phyloP scores from a whole-genome alignment of 2,329 filamentous ascomycete species.

The Rhynchosporium secalis region DNA sequence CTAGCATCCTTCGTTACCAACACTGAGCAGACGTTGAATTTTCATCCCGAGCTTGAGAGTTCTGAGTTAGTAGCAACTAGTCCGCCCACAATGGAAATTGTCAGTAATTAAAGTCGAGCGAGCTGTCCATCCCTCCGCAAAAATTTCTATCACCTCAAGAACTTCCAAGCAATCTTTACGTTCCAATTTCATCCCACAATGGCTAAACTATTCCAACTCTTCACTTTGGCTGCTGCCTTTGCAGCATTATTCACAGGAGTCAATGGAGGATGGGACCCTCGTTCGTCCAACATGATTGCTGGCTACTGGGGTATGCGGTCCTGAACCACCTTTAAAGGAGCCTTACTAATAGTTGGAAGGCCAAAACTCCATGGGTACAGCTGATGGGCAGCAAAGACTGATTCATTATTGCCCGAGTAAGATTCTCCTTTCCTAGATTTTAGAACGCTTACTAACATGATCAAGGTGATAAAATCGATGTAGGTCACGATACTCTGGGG shows the following conservation, averaged over 20 bases:
- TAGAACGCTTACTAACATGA: constrained; percentile 23
- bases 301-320: constrained; percentile 62
- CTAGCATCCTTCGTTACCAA: too few species aligned
- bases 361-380: constrained; percentile 60
- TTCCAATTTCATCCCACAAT: not conserved
- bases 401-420: constrained; percentile 59
- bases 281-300: constrained; percentile 55
- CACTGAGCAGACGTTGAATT: too few species aligned
- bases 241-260: constrained; percentile 19
- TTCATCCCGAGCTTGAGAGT: too few species aligned
- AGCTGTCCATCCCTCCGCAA: too few species aligned
- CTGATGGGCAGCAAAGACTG: constrained; percentile 54
- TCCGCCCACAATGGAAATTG: too few species aligned
- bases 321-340: not conserved
- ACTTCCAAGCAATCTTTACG: not conserved
- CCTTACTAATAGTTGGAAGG: constrained; percentile 38
- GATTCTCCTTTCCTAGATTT: constrained; percentile 28
- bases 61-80: too few species aligned
- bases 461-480: constrained; percentile 49
- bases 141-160: not conserved
- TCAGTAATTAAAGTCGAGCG: too few species aligned
- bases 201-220: not conserved
- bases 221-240: not conserved
- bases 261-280: constrained; percentile 46
- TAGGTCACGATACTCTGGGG: constrained; percentile 33